Evolutionary conservation across 805 yeast genomes (phyloP), one percentile per base, ranked within the genome.

Genomic region (Pichia exigua): DNA sequence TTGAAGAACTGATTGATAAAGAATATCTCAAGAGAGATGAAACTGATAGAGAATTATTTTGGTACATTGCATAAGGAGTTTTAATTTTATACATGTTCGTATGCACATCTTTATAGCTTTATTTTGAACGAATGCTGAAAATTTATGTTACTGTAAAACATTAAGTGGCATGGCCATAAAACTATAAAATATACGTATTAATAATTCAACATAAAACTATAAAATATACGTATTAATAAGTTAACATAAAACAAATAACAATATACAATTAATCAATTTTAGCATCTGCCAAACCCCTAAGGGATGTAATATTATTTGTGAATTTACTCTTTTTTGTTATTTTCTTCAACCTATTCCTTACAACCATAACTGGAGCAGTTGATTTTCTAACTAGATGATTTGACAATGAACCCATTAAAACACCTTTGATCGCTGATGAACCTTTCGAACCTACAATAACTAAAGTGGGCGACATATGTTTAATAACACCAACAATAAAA

Each of bases 301-400:
- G 68, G 7, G 80, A 77, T 50, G 77, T 74, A 54, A 78, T 74
- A 60, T 79, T 79, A 61, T 80, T 79, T 38, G 81, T 72, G 65
- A 81, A 77, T 46, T 77, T 71, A 26, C 64, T 65, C 65, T 79
- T 77, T 59, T 83, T 74, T 53, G 82, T 78, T 56, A 82, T 75
- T 68, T 83, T 83, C 70, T 84, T 83, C 61, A 85, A 73, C 63
- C 83, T 85, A 58, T 79, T 78, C 54, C 87, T 74, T 21, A 85
- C 92, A 46, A 85, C 91, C 92, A 85, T 85, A 22, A 85, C 91
- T 0, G 92, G 91, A 2, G 82, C 87, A 18, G 82, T 70, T 59
- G 83, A 78, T 64, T 82, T 81, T 18, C 87, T 81, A 18, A 85
- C 88, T 55, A 85, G 68, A 63, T 85, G 84, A 59, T 85, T 85